phyloP scores from a whole-genome alignment of 2,329 filamentous ascomycete genomes.

The Pyrenochaeta sp. region DNA sequence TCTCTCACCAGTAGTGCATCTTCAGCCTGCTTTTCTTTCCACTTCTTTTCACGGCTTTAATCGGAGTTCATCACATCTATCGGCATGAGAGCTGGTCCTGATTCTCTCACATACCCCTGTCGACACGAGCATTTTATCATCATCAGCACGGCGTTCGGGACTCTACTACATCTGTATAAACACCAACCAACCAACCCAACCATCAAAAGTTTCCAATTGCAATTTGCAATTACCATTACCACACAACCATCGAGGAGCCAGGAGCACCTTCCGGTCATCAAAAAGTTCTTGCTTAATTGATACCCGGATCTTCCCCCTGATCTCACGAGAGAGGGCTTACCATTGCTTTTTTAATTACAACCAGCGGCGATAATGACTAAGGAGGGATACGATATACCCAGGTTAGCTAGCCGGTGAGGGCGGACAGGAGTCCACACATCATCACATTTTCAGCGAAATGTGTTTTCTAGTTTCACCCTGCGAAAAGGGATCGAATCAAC shows the following conservation, averaged over 20 bases:
- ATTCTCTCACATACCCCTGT: constrained; percentile 41
- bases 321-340: constrained; percentile 14
- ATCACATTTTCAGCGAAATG: too few species aligned
- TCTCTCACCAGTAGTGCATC: constrained; percentile 37
- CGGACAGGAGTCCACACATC: neutral
- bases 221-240: neutral
- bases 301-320: constrained; percentile 17
- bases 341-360: constrained; percentile 6
- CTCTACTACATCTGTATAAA: constrained; percentile 2
- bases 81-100: constrained; percentile 49
- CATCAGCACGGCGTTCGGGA: constrained; percentile 15
- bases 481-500: too few species aligned
- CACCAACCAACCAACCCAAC: constrained; percentile 11
- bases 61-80: constrained; percentile 6
- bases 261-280: constrained; percentile 27
- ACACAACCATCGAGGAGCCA: constrained; percentile 50
- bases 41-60: constrained; percentile 7
- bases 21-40: constrained; percentile 6
- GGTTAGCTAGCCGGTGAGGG: constrained; percentile 2
- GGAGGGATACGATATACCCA: neutral
- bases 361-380: neutral
- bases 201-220: neutral
- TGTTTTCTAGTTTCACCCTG: too few species aligned
- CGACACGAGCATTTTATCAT: constrained; percentile 14
- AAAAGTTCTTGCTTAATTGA: constrained; percentile 9